Evolutionary conservation across 768 basidiomycete genomes (phyloP).

Genomic region (Podaxis pistillaris): DNA sequence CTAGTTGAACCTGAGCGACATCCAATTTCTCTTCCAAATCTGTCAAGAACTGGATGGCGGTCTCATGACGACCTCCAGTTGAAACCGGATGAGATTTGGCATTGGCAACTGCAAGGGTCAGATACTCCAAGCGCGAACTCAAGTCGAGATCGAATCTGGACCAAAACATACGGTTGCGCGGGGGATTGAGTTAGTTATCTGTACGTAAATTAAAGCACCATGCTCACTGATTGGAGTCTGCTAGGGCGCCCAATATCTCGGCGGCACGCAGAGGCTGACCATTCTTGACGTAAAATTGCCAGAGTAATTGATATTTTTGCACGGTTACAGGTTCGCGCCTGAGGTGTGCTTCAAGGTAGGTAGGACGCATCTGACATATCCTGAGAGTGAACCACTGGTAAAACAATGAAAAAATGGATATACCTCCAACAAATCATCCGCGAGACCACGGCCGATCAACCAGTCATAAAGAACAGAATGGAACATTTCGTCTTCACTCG

Average conservation of each 20-base stretch:
- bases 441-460: conserved; percentile 75
- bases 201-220: not conserved
- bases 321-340: conserved; percentile 76
- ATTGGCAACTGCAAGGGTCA: conserved; percentile 92
- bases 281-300: conserved; percentile 97
- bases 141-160: conserved; percentile 65
- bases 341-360: conserved; percentile 87
- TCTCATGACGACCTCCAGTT: conserved; percentile 73
- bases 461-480: conserved; percentile 95
- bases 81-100: conserved; percentile 93
- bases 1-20: conserved; percentile 95
- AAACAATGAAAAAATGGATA: conserved; percentile 19
- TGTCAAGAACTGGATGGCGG: conserved; percentile 93
- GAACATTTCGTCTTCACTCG: conserved; percentile 87
- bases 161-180: not conserved
- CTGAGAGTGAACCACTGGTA: not conserved
- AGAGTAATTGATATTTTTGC: conserved; percentile 84
- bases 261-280: conserved; percentile 87
- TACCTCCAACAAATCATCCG: conserved; percentile 90
- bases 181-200: not conserved
- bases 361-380: conserved; percentile 67
- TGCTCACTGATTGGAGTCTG: conserved; percentile 80
- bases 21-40: conserved; percentile 96
- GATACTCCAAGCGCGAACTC: conserved; percentile 80
- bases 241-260: conserved; percentile 76